Evolutionary conservation across 495 filamentous ascomycete species (phyloP), one percentile per base, ranked within the genome.

Genomic region (Coniosporium apollinis): DNA sequence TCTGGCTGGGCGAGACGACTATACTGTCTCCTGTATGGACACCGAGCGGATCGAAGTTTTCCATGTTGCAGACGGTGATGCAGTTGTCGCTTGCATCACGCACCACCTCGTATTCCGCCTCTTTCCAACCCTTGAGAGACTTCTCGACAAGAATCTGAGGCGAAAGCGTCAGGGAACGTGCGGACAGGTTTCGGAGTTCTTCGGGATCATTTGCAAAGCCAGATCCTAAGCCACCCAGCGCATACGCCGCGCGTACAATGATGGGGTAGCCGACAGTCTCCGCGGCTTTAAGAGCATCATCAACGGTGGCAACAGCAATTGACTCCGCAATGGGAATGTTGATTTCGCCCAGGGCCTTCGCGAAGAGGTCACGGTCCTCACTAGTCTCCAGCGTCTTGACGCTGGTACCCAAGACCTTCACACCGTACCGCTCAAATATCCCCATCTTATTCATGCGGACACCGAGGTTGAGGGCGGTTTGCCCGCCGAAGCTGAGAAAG

Each of bases 1-100:
- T 97, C 58, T 96, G 89, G 7, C 84, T 94, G 17, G 89, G 89
- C 3, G 89, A 91, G 15, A 97, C 89, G 37, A 97, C 89, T 49
- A 97, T 97, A 18, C 87, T 94, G 59, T 97, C 89, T 55, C 89
- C 89, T 6, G 89, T 97, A 51, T 97, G 89, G 37, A 96, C 94
- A 49, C 89, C 89, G 20, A 97, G 75, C 42, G 89, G 89, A 60
- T 97, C 89, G 45, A 97, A 96, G 58, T 97, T 97, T 60, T 97
- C 89, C 89, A 97, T 97, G 65, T 97, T 97, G 62, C 89, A 97
- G 43, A 97, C 89, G 5, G 89, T 97, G 55, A 97, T 96, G 60
- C 89, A 97, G 67, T 97, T 97, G 61, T 97, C 85, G 39, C 81
- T 73, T 28, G 75, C 81, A 67, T 97, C 89, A 43, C 89, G 80